These are phyloP conservation scores for Microascus cirrosus DNA, from an alignment of 2,329 filamentous ascomycete genomes.

Conservation along the genomic window DNA sequence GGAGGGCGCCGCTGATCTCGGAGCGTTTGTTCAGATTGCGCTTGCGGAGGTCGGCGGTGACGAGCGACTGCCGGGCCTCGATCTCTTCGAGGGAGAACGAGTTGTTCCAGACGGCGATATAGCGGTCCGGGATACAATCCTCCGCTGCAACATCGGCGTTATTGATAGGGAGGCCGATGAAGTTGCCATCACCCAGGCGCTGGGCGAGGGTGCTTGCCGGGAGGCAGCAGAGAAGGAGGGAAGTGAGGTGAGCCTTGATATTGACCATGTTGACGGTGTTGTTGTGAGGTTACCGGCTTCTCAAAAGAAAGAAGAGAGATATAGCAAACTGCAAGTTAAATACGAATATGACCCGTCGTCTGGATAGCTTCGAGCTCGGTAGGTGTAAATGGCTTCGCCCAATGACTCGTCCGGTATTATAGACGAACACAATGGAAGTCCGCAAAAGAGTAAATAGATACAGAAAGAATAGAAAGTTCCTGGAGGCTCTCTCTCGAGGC, in stretches of 20 bases:
- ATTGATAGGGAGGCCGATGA: constrained; percentile 32
- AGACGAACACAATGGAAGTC: not conserved
- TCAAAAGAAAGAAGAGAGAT: not conserved
- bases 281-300: not conserved
- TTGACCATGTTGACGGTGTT: not conserved
- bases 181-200: constrained; percentile 12
- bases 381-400: not conserved
- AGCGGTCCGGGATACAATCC: constrained; percentile 42
- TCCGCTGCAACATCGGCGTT: constrained; percentile 29
- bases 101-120: constrained; percentile 55
- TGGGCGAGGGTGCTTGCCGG: constrained; percentile 12
- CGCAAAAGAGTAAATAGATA: not conserved
- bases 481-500: not conserved
- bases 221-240: constrained; percentile 12
- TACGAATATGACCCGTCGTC: not conserved
- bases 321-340: not conserved
- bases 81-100: constrained; percentile 36
- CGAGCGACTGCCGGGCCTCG: constrained; percentile 33
- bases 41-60: constrained; percentile 39
- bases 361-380: not conserved
- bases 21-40: constrained; percentile 42
- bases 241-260: constrained; percentile 7
- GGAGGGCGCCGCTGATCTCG: constrained; percentile 28
- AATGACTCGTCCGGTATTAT: not conserved
- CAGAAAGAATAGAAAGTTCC: not conserved